Percentiles rank a stretch among this genome's conserved stretches.
Conservation (phyloP, 2,329 filamentous ascomycete genomes). For the Colletotrichum cereale region DNA sequence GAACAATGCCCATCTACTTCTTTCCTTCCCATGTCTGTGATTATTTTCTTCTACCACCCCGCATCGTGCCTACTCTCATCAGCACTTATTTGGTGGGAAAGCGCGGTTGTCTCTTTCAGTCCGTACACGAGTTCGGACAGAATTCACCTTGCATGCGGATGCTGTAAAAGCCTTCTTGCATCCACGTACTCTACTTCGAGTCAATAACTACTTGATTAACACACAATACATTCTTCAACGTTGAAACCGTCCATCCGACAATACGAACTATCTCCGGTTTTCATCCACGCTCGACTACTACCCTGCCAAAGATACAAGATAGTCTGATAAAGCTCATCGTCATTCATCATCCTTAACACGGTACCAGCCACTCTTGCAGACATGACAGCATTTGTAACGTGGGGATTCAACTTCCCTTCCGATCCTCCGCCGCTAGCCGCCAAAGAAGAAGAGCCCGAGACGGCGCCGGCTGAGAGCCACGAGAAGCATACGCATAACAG, state of each 20-base stretch:
- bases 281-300: neutral
- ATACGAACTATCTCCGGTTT: neutral
- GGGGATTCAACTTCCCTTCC: neutral
- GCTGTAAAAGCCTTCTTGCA: neutral
- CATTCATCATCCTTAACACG: neutral
- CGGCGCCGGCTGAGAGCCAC: neutral
- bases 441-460: neutral
- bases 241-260: neutral
- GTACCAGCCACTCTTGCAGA: neutral
- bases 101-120: neutral
- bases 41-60: neutral
- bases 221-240: neutral
- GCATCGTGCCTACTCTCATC: neutral
- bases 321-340: neutral
- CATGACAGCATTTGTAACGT: neutral
- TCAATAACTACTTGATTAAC: neutral
- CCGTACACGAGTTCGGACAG: neutral
- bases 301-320: neutral
- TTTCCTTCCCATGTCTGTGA: neutral
- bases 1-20: neutral
- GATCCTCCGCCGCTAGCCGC: neutral
- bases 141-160: neutral
- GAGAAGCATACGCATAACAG: neutral
- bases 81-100: neutral
- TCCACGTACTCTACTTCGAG: neutral